phyloP scores from a whole-genome alignment of 805 yeast genomes.

The Ogataea chonburiensis region DNA sequence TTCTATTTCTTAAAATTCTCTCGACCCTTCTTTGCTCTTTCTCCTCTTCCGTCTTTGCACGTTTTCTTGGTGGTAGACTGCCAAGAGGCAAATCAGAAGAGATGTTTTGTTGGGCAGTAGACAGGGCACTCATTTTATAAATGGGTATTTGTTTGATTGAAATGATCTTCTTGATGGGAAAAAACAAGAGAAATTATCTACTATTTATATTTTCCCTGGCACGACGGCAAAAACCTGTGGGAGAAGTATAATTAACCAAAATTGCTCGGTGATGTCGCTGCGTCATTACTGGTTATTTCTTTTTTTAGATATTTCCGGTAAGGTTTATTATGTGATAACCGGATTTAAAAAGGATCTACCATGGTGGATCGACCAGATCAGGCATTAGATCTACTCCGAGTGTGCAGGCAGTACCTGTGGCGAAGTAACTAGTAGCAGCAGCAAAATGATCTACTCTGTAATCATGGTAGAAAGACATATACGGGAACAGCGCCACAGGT shows the following conservation, averaged over 20 bases:
- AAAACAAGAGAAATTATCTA: constrained; percentile 5
- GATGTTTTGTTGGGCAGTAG: constrained; percentile 11
- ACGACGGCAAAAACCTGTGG: constrained; percentile 5
- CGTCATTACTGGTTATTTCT: constrained; percentile 1
- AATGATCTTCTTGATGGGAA: constrained; percentile 6
- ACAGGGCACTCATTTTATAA: constrained; percentile 13
- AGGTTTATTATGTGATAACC: constrained; percentile 1
- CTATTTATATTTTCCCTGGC: constrained; percentile 11
- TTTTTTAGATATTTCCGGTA: constrained; percentile 3
- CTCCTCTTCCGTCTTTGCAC: constrained; percentile 95
- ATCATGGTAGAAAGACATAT: too few relatives aligned
- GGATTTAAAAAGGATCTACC: constrained; percentile 2
- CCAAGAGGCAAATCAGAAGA: constrained; percentile 20
- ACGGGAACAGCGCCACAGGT: too few relatives aligned
- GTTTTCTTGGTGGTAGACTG: constrained; percentile 83
- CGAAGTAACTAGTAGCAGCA: too few relatives aligned
- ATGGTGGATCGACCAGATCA: constrained; percentile 1
- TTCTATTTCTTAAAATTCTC: constrained; percentile 86
- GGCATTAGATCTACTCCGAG: background rate
- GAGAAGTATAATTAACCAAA: constrained; percentile 3
- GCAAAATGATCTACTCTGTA: too few relatives aligned
- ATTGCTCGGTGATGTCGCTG: constrained; percentile 6
- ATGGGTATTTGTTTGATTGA: constrained; percentile 19
- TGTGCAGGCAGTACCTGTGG: too few relatives aligned
- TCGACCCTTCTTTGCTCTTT: constrained; percentile 95